These are phyloP conservation scores for Macrocystidia cucumis DNA, from an alignment of 1,284 basidiomycete species.

Conservation along the genomic window DNA sequence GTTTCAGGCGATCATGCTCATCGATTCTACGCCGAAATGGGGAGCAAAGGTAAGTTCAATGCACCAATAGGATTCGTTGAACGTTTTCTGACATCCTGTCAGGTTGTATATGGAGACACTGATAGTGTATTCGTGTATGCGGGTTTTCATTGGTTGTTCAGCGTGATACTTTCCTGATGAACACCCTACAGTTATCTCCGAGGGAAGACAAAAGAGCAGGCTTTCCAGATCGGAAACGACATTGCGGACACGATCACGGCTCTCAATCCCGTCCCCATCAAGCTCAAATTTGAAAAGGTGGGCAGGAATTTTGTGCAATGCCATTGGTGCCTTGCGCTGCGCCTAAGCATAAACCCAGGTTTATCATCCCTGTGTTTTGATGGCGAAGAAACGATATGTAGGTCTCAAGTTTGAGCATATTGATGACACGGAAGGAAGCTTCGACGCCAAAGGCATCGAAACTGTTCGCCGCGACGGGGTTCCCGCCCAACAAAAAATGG, in stretches of 20 bases:
- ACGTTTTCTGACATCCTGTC: background rate
- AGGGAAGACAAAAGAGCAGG: constrained; percentile 88
- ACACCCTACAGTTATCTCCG: constrained; percentile 49
- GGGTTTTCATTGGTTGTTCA: too few relatives aligned
- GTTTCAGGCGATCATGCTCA: constrained; percentile 72
- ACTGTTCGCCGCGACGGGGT: constrained; percentile 91
- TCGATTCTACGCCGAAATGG: constrained; percentile 80
- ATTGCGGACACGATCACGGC: constrained; percentile 86
- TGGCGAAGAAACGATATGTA: constrained; percentile 97
- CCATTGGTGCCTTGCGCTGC: background rate
- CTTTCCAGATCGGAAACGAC: constrained; percentile 87
- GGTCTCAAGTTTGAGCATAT: constrained; percentile 90
- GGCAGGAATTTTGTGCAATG: constrained; percentile 1
- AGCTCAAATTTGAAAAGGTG: constrained; percentile 97
- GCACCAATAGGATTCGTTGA: background rate
- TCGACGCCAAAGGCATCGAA: constrained; percentile 98
- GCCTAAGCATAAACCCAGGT: constrained; percentile 43
- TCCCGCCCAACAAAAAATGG: constrained; percentile 84
- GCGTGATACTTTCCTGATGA: constrained; percentile 3
- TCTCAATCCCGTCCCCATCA: constrained; percentile 86
- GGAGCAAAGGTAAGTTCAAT: constrained; percentile 53
- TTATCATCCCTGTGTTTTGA: constrained; percentile 87
- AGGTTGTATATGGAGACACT: constrained; percentile 96
- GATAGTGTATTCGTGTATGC: constrained; percentile 83
- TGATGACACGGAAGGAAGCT: constrained; percentile 72